phyloP scores from a whole-genome alignment of 352 stramenopile species.

The Pseudoperonospora humuli region DNA sequence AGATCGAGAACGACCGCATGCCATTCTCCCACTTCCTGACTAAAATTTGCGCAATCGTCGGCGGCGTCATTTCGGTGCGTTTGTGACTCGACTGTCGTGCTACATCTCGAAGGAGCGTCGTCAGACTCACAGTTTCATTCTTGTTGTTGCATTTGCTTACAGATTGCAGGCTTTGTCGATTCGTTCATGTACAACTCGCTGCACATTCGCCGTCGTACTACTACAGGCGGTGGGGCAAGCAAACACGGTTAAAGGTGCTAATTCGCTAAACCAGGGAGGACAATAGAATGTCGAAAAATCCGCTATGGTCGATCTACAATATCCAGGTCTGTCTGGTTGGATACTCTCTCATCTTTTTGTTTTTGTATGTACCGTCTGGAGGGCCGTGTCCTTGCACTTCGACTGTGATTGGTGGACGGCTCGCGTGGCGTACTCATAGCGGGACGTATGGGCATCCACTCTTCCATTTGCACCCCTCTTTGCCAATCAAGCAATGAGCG shows the following conservation, averaged over 20 bases:
- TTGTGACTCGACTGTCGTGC: not conserved
- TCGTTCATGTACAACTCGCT: slow-evolving; percentile 85
- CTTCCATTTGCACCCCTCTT: too few relatives aligned
- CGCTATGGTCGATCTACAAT: not conserved
- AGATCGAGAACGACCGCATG: slow-evolving; percentile 73
- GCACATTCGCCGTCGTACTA: slow-evolving; percentile 36
- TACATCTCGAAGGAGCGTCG: not conserved
- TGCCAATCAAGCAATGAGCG: too few relatives aligned
- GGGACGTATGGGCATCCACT: too few relatives aligned
- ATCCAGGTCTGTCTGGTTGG: too few relatives aligned
- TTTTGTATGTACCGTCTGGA: too few relatives aligned
- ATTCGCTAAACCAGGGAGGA: not conserved
- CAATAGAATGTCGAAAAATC: slow-evolving; percentile 15
- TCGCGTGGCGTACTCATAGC: too few relatives aligned
- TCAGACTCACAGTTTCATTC: not conserved
- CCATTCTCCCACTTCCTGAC: slow-evolving; percentile 81
- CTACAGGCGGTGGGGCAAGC: slow-evolving; percentile 12
- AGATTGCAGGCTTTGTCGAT: slow-evolving; percentile 85
- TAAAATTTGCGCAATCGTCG: slow-evolving; percentile 78
- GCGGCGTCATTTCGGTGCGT: slow-evolving; percentile 76
- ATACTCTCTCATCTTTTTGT: too few relatives aligned
- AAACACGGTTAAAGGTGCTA: slow-evolving; percentile 25
- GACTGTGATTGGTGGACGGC: too few relatives aligned
- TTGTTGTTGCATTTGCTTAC: not conserved
- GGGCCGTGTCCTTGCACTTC: too few relatives aligned